Evolutionary conservation across 1,284 basidiomycete genomes (phyloP).

Genomic region (Rhizoctonia solani): DNA sequence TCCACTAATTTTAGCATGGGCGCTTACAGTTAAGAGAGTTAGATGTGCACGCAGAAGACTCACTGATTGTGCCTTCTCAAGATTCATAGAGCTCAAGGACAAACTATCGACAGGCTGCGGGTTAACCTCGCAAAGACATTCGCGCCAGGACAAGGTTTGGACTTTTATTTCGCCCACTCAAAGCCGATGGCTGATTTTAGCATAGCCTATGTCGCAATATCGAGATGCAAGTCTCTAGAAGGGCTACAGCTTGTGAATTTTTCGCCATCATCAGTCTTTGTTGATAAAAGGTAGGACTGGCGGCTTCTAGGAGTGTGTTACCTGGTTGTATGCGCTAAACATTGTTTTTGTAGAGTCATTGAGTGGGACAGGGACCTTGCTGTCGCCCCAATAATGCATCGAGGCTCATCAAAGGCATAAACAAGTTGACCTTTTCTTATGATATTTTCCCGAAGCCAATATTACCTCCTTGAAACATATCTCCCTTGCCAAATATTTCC

Average conservation of each 20-base stretch:
- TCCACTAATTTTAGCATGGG: slow-evolving; percentile 80
- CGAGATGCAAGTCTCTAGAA: slow-evolving; percentile 43
- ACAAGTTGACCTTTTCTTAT: too few relatives aligned
- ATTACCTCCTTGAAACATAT: too few relatives aligned
- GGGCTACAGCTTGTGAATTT: slow-evolving; percentile 44
- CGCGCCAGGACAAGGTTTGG: slow-evolving; percentile 64
- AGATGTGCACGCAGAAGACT: neutral
- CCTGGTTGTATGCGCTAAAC: neutral
- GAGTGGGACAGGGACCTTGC: neutral
- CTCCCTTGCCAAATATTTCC: too few relatives aligned
- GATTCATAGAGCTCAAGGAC: slow-evolving; percentile 86
- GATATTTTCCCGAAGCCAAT: too few relatives aligned
- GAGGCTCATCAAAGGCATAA: too few relatives aligned
- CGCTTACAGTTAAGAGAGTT: slow-evolving; percentile 43
- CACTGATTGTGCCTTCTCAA: slow-evolving; percentile 41
- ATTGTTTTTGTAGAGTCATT: neutral
- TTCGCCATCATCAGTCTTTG: slow-evolving; percentile 36
- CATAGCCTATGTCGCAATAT: slow-evolving; percentile 46
- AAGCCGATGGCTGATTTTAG: neutral
- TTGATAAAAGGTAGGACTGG: slow-evolving; percentile 11
- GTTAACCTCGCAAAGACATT: slow-evolving; percentile 69
- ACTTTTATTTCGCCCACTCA: neutral
- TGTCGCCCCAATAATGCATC: neutral
- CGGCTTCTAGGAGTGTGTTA: too few relatives aligned
- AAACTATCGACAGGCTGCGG: slow-evolving; percentile 76